A percentile compares a stretch with the other conserved stretches of the same genome.
Evolutionary conservation across 108 stramenopile genomes (phyloP).

Genomic region (Cyclotella baltica): DNA sequence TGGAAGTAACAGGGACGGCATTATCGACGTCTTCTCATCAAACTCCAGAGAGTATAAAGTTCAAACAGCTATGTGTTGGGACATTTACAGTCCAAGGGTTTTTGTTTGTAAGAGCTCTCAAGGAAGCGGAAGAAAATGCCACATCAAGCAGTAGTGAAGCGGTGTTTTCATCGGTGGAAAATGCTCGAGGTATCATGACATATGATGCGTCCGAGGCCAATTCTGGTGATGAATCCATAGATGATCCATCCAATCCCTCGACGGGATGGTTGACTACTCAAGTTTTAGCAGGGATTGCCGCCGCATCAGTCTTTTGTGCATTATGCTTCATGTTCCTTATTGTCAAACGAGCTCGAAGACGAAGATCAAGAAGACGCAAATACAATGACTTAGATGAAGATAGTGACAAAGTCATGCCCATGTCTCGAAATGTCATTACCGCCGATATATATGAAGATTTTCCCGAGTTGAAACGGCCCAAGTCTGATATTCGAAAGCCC

Average conservation of each 20-base stretch:
- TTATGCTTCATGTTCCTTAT: slow-evolving; percentile 8
- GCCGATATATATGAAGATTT: background rate
- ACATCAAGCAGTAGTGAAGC: background rate
- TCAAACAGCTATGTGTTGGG: slow-evolving; percentile 14
- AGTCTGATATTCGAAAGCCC: too few relatives aligned
- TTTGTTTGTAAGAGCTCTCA: slow-evolving; percentile 14
- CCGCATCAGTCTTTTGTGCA: background rate
- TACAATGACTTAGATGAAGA: background rate
- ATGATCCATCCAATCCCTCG: background rate
- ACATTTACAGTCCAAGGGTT: slow-evolving; percentile 33
- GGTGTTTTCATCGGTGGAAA: slow-evolving; percentile 11
- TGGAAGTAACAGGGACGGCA: slow-evolving; percentile 14
- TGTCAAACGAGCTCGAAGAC: background rate
- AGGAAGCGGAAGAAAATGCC: slow-evolving; percentile 20
- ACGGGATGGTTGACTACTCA: background rate
- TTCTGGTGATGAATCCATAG: background rate
- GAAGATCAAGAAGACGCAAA: background rate
- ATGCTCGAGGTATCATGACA: slow-evolving; percentile 17
- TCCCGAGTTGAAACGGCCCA: background rate
- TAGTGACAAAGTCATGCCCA: background rate
- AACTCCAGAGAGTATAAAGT: slow-evolving; percentile 15
- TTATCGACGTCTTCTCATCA: background rate
- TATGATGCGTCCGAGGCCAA: slow-evolving; percentile 12
- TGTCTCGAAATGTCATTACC: background rate
- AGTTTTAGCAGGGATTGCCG: slow-evolving; percentile 8